A percentile compares a stretch with the other conserved stretches of the same genome.
Evolutionary conservation across 441 rosid species (phyloP).

Genomic region (Syzygium malaccense): DNA sequence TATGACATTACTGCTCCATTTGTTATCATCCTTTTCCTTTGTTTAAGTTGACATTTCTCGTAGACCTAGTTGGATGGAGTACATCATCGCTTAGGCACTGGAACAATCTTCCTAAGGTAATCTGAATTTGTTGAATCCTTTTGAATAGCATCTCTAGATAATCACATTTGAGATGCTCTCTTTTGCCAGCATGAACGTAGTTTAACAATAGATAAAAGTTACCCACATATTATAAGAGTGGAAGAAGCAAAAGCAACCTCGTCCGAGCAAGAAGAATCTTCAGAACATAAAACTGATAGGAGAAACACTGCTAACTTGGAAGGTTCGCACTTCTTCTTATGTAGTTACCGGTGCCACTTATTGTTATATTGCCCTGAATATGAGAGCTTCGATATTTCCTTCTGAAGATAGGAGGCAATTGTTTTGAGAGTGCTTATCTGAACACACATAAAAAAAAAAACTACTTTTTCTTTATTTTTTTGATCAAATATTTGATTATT

Average conservation of each 20-base stretch:
- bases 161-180: constrained; percentile 3
- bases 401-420: not conserved
- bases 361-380: not conserved
- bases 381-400: not conserved
- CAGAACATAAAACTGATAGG: constrained; percentile 14
- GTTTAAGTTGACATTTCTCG: constrained; percentile 24
- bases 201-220: constrained; percentile 28
- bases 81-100: constrained; percentile 64
- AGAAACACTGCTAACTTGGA: constrained; percentile 38
- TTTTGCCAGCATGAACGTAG: constrained; percentile 34
- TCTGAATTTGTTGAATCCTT: not conserved
- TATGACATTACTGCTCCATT: not conserved
- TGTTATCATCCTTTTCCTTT: not conserved
- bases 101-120: constrained; percentile 76
- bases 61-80: constrained; percentile 92
- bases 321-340: constrained; percentile 35
- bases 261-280: constrained; percentile 21
- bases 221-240: constrained; percentile 55
- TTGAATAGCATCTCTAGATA: constrained; percentile 1
- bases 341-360: not conserved
- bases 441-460: not conserved
- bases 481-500: not conserved
- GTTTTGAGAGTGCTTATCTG: not conserved
- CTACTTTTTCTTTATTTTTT: not conserved
- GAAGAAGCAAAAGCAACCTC: constrained; percentile 18